Base-by-base conservation (phyloP, 2,329 filamentous ascomycete species). In the Sporothrix protearum region DNA sequence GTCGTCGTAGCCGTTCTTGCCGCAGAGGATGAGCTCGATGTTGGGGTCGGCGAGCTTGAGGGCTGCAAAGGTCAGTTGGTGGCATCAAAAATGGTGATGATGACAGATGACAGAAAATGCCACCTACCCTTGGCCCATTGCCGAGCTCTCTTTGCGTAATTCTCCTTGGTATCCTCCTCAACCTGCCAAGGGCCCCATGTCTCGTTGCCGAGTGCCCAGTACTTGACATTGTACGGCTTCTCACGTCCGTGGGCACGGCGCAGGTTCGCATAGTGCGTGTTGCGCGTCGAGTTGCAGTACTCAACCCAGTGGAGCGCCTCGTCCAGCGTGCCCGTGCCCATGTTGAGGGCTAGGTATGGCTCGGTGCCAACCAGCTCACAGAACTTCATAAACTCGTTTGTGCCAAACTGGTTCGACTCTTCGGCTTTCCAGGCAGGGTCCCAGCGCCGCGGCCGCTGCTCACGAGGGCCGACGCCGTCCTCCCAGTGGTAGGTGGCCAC, bases 331-430 rank as follows among this genome's bases (percentile, higher is more conserved):
- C 91, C 92, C 2, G 92, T 96, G 71, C 92, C 92, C 79, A 96
- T 90, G 82, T 96, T 96, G 71, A 96, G 83, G 74, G 88, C 90
- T 53, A 96, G 84, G 79, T 94, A 96, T 4, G 92, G 92, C 82
- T 94, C 91, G 0, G 92, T 91, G 30, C 88, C 88, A 8, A 94
- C 87, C 10, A 87, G 83, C 75, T 90, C 85, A 74, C 92, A 93
- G 92, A 92, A 95, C 75, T 89, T 85, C 85, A 96, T 88, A 80
- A 96, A 96, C 82, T 96, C 93, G 79, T 96, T 92, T 0, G 92
- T 96, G 71, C 92, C 92, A 77, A 96, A 94, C 73, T 90, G 84
- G 79, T 96, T 96, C 36, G 85, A 87, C 82, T 96, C 93, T 0
- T 87, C 87, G 45, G 90, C 91, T 25, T 91, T 83, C 93, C 92